A percentile compares a stretch with the other conserved stretches of the same genome.
Conservation (phyloP, 2,329 filamentous ascomycete genomes). For the Dactylellina cionopaga region DNA sequence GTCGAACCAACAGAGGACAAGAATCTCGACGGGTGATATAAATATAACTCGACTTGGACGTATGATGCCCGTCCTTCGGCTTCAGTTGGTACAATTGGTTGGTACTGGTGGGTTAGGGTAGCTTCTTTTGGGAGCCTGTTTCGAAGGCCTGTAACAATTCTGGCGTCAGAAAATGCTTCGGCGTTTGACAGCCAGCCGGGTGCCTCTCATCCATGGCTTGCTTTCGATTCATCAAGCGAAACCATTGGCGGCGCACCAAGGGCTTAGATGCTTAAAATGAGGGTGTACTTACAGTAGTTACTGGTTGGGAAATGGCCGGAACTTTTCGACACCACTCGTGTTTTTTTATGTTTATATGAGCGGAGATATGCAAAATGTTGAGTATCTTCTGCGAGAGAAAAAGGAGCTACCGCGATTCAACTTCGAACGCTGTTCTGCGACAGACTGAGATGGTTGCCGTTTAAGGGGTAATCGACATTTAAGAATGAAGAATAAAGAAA, state of each 20-base stretch:
- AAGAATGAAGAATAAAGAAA: too few relatives aligned
- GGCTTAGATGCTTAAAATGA: not conserved
- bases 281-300: constrained; percentile 25
- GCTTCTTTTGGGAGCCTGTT: not conserved
- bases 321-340: not conserved
- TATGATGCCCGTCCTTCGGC: too few relatives aligned
- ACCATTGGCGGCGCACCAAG: constrained; percentile 23
- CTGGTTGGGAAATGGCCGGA: constrained; percentile 32
- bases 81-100: too few relatives aligned
- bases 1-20: constrained; percentile 1
- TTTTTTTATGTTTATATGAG: not conserved
- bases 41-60: constrained; percentile 12
- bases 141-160: constrained; percentile 36
- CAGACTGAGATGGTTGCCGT: constrained; percentile 5
- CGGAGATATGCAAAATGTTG: too few relatives aligned
- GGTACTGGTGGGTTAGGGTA: constrained; percentile 17
- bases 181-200: constrained; percentile 38
- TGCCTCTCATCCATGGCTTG: not conserved
- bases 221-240: too few relatives aligned
- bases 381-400: too few relatives aligned
- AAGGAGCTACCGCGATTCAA: not conserved
- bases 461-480: constrained; percentile 32
- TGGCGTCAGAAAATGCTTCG: constrained; percentile 40
- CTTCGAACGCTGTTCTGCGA: not conserved
- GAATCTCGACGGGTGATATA: too few relatives aligned